A percentile compares a stretch with the other conserved stretches of the same genome.
phyloP scores from a whole-genome alignment of 176 grass and related monocot species.

The Juncus effusus region DNA sequence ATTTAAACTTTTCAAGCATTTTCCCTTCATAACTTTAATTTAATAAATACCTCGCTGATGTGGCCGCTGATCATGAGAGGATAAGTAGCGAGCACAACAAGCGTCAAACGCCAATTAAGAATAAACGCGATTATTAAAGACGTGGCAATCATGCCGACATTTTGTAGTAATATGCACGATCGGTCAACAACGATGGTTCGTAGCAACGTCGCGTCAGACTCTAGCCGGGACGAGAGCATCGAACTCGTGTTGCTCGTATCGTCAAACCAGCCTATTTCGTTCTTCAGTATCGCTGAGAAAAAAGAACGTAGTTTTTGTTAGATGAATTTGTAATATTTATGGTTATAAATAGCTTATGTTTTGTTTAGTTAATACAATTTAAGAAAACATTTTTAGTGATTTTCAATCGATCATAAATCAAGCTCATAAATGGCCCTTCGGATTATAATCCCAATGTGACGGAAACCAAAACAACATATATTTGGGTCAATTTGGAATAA shows the following conservation, averaged over 20 bases:
- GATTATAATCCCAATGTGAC: no score
- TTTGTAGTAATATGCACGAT: conserved; percentile 83
- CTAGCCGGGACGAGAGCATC: conserved; percentile 79
- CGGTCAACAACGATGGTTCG: conserved; percentile 90
- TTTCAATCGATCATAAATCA: no score
- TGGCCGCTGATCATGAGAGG: conserved; percentile 91
- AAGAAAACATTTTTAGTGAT: conserved; percentile 1
- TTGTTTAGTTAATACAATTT: neutral
- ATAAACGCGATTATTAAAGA: conserved; percentile 88
- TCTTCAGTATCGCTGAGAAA: conserved; percentile 57
- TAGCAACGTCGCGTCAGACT: conserved; percentile 81
- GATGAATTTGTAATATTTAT: no score
- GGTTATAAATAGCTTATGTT: no score
- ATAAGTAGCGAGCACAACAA: conserved; percentile 77
- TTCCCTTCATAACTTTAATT: no score
- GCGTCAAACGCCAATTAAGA: conserved; percentile 86
- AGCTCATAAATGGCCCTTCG: no score
- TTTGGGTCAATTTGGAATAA: no score
- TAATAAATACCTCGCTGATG: conserved; percentile 71
- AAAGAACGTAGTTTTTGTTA: no score
- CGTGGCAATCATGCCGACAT: conserved; percentile 82
- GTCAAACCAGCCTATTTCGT: conserved; percentile 94
- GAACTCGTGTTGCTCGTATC: conserved; percentile 63
- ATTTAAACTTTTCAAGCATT: no score
- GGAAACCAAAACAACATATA: no score